Evolutionary conservation across 352 stramenopile genomes (phyloP).

Genomic region (Phytophthora sojae): DNA sequence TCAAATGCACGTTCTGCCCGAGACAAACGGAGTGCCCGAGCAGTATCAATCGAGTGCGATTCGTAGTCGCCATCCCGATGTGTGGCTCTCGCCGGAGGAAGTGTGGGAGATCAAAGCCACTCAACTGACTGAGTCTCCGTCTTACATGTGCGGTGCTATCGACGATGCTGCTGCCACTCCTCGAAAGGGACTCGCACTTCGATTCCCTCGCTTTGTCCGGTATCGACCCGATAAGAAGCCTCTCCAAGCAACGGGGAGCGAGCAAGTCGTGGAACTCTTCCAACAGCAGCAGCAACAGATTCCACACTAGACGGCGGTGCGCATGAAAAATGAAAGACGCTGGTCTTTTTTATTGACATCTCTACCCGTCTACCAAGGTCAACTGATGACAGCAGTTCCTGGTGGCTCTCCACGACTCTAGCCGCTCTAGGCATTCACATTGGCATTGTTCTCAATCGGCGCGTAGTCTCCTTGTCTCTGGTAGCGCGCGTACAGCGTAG

Average conservation of each 20-base stretch:
- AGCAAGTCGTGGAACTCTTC: slow-evolving; percentile 91
- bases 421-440: slow-evolving; percentile 5
- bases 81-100: slow-evolving; percentile 94
- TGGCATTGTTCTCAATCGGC: slow-evolving; percentile 18
- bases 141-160: slow-evolving; percentile 91
- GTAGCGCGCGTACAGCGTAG: slow-evolving; percentile 24
- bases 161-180: slow-evolving; percentile 16
- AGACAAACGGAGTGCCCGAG: slow-evolving; percentile 66
- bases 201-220: slow-evolving; percentile 98
- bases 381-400: slow-evolving; percentile 18
- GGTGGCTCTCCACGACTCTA: slow-evolving; percentile 11
- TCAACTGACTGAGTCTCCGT: slow-evolving; percentile 96
- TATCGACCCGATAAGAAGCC: slow-evolving; percentile 96
- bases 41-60: slow-evolving; percentile 49
- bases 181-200: slow-evolving; percentile 94
- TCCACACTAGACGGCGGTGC: slow-evolving; percentile 15
- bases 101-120: slow-evolving; percentile 99
- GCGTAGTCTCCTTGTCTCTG: slow-evolving; percentile 24
- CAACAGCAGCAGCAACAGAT: slow-evolving; percentile 50
- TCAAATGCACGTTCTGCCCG: slow-evolving; percentile 42
- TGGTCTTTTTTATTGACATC: slow-evolving; percentile 9
- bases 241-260: slow-evolving; percentile 94
- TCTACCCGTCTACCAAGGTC: slow-evolving; percentile 5
- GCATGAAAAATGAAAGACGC: not conserved
- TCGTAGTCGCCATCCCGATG: slow-evolving; percentile 83